Evolutionary conservation across 1,139 yeast species (phyloP).

Genomic region (Protomyces inundatus): DNA sequence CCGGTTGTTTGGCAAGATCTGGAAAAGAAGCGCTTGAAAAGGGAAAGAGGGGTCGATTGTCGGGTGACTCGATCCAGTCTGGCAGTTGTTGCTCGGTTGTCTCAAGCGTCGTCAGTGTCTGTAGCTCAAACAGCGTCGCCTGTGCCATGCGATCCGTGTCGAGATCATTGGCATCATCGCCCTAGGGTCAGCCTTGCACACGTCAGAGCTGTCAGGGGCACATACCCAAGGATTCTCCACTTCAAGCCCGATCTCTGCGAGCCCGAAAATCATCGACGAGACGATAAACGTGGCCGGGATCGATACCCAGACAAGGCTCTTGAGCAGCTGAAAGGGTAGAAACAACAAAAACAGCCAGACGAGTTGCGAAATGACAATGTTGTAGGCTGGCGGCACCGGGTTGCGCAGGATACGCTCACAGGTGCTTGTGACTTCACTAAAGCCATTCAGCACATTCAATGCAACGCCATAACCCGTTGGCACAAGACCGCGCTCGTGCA

Average conservation of each 20-base stretch:
- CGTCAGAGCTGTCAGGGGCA: conserved; percentile 28
- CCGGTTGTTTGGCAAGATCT: background rate
- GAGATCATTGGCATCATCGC: conserved; percentile 22
- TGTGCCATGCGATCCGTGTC: background rate
- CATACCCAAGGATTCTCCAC: conserved; percentile 31
- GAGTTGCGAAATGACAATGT: conserved; percentile 31
- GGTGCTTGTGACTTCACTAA: background rate
- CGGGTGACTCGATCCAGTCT: background rate
- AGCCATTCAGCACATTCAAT: background rate
- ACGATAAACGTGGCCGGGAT: conserved; percentile 31
- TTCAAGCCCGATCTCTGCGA: conserved; percentile 31
- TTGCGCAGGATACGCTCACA: conserved; percentile 31
- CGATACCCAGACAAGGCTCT: conserved; percentile 29
- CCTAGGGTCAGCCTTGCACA: background rate
- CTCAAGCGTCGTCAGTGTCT: background rate
- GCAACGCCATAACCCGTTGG: background rate
- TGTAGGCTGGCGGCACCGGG: conserved; percentile 31
- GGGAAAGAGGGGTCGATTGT: background rate
- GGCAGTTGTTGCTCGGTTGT: background rate
- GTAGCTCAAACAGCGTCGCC: background rate
- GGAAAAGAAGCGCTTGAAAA: background rate
- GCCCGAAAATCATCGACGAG: conserved; percentile 31
- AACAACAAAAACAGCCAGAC: conserved; percentile 31
- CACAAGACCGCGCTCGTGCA: background rate
- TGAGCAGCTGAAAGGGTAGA: conserved; percentile 30